Base-by-base conservation (phyloP, 495 filamentous ascomycete species). In the Lepidopterella palustris region DNA sequence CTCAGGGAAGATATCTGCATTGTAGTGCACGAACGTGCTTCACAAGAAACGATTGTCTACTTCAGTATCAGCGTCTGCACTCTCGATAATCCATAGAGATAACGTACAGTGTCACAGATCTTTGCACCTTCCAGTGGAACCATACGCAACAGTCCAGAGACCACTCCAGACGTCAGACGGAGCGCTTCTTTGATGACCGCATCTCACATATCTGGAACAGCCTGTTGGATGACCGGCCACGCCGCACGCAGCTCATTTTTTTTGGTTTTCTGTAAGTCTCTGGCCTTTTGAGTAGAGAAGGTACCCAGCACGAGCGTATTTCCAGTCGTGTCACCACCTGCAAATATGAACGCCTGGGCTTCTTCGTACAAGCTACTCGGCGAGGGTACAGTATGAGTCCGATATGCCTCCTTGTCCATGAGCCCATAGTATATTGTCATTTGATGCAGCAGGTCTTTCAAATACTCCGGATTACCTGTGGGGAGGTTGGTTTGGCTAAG, bases 311-410 rank as follows among this genome's bases (percentile, higher is more conserved):
- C 28, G 13, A 60, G 26, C 6, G 60, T 47, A 9, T 23, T 9
- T 10, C 49, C 31, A 4, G 60, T 62, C 5, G 60, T 62, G 6
- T 24, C 31, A 5, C 20, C 9, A 23, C 60, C 60, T 5, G 60
- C 60, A 20, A 13, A 39, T 18, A 60, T 35, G 40, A 60, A n/a
- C 5, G 25, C 4, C 20, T 47, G 45, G 9, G 35, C 57, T 47
- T 62, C 60, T 35, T 35, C 31, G 31, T 35, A 35, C 31, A 35
- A 35, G 13, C 31, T 35, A 6, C 31, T 13, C 13, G 31, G 6
- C 5, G 6, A 35, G 13, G 31, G 31, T 5, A 35, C 31, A 35
- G 31, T 35, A 13, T 35, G 31, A 13, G 5, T 35, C 6, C 31
- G 31, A 13, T 35, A 35, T 6, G 31, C 31, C 13, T 35, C 31